phyloP scores from a whole-genome alignment of 2,329 filamentous ascomycete genomes.

The Xylariaceae sp. region DNA sequence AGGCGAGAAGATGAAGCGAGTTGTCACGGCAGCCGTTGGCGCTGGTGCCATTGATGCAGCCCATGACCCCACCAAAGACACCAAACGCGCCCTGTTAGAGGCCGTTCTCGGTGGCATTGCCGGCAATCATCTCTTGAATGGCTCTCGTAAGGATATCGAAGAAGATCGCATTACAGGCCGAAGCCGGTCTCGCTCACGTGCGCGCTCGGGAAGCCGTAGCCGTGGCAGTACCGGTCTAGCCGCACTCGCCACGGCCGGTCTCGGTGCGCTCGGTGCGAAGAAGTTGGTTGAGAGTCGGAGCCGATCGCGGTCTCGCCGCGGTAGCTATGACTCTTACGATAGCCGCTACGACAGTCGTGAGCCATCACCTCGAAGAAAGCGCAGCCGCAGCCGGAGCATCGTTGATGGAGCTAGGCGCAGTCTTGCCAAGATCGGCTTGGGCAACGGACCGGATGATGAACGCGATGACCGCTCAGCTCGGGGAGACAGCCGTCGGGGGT shows the following conservation, averaged over 20 bases:
- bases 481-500: constrained; percentile 30
- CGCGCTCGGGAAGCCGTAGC: constrained; percentile 53
- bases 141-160: constrained; percentile 65
- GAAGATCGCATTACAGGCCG: constrained; percentile 58
- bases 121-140: constrained; percentile 82
- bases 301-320: constrained; percentile 50
- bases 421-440: constrained; percentile 60
- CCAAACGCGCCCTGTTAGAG: constrained; percentile 81
- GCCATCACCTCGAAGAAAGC: constrained; percentile 40
- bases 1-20: constrained; percentile 86
- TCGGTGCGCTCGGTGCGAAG: constrained; percentile 61
- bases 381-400: constrained; percentile 64
- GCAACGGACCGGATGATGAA: constrained; percentile 45
- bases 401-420: constrained; percentile 61
- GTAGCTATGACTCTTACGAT: constrained; percentile 45
- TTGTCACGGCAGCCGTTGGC: constrained; percentile 82
- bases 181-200: constrained; percentile 67
- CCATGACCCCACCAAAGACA: constrained; percentile 67
- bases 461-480: constrained; percentile 39
- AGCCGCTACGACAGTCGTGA: constrained; percentile 44
- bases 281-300: constrained; percentile 50
- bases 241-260: constrained; percentile 60
- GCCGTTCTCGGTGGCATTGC: constrained; percentile 86
- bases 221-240: constrained; percentile 55
- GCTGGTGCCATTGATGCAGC: constrained; percentile 83